Percentiles rank a stretch among this genome's conserved stretches.
Conservation (phyloP, 306 rosid genomes). For the Vigna mungo region DNA sequence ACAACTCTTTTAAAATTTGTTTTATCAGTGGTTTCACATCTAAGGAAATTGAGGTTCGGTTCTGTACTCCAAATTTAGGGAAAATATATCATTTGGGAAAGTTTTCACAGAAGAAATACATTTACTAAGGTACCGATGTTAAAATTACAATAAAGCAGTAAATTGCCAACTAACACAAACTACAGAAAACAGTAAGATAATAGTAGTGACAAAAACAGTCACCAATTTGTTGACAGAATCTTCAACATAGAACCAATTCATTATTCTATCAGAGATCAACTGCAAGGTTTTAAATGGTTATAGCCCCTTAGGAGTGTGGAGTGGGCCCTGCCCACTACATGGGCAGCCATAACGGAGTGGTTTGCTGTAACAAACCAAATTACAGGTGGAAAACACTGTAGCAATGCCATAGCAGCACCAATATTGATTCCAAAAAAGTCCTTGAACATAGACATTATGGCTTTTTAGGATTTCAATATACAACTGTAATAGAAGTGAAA, state of each 20-base stretch:
- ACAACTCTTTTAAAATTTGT: slow-evolving; percentile 11
- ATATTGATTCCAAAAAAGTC: no score
- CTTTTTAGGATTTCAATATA: no score
- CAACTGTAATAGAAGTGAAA: no score
- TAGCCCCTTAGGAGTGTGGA: no score
- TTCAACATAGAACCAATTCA: slow-evolving; percentile 7
- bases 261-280: background rate
- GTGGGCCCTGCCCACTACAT: no score
- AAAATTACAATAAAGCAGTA: slow-evolving; percentile 14
- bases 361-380: no score
- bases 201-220: slow-evolving; percentile 28
- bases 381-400: no score
- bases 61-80: slow-evolving; percentile 18
- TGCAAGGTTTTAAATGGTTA: no score
- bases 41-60: slow-evolving; percentile 18
- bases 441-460: no score
- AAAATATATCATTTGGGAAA: slow-evolving; percentile 6
- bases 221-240: slow-evolving; percentile 14
- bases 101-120: slow-evolving; percentile 27
- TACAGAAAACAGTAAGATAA: background rate
- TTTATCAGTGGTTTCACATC: slow-evolving; percentile 15
- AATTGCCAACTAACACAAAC: slow-evolving; percentile 19
- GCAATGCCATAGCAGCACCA: no score
- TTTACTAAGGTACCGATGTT: background rate
- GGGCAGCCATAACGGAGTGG: no score